Evolutionary conservation across 106 monocot species (phyloP).

Genomic region (Phalaenopsis aphrodite): DNA sequence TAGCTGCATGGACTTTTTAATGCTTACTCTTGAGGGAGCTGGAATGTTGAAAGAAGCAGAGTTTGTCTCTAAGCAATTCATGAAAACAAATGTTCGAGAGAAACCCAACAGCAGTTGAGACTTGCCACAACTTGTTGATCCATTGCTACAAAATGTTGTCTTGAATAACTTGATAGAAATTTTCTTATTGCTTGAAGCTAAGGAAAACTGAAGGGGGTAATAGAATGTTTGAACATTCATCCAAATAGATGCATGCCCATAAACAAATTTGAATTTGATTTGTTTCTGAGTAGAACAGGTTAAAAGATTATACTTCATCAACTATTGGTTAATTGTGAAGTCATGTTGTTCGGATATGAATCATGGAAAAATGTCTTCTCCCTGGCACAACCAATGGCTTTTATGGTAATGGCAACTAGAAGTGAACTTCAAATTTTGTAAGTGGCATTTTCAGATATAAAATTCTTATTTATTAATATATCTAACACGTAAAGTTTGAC

Average conservation of each 20-base stretch:
- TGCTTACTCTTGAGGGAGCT: constrained; percentile 30
- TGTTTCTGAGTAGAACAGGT: no score
- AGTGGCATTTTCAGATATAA: no score
- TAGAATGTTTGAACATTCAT: neutral
- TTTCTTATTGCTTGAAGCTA: neutral
- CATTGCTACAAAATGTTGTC: neutral
- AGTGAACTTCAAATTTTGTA: neutral
- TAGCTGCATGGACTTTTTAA: constrained; percentile 36
- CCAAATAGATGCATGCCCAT: no score
- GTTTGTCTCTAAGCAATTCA: constrained; percentile 61
- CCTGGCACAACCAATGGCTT: no score
- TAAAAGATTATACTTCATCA: no score
- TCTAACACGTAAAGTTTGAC: no score
- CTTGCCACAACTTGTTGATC: neutral
- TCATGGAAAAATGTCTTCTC: neutral
- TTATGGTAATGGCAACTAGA: neutral
- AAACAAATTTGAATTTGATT: no score
- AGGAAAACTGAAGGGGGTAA: neutral
- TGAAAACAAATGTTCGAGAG: neutral
- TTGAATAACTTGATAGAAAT: neutral
- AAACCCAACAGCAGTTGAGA: neutral
- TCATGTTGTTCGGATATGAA: neutral
- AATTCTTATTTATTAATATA: no score
- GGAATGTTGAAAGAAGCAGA: constrained; percentile 54
- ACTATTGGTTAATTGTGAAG: no score